Conservation (phyloP, 2,329 filamentous ascomycete species). For the Paecilomyces sp. region DNA sequence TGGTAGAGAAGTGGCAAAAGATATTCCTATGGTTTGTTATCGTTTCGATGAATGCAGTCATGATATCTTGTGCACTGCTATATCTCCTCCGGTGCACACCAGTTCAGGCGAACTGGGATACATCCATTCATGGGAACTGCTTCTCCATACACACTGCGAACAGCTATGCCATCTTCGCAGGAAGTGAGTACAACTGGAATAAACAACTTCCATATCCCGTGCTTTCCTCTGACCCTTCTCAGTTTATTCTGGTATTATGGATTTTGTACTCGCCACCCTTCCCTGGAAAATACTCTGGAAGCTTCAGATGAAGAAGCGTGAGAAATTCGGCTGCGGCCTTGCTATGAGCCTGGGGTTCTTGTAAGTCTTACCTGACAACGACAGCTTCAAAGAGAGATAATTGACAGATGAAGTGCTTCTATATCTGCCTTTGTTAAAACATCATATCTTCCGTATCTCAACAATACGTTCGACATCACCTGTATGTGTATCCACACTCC, state of each 20-base stretch:
- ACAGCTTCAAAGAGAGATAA: not conserved
- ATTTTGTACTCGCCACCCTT: constrained; percentile 19
- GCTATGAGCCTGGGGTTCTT: constrained; percentile 21
- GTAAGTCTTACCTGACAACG: constrained; percentile 6
- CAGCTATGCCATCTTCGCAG: constrained; percentile 12
- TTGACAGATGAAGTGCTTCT: constrained; percentile 9
- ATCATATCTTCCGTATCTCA: constrained; percentile 14
- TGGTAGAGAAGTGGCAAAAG: constrained; percentile 13
- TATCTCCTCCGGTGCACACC: constrained; percentile 15
- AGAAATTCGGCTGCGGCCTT: constrained; percentile 18
- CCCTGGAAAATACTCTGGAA: constrained; percentile 19
- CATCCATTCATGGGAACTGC: constrained; percentile 11
- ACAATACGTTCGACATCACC: constrained; percentile 13
- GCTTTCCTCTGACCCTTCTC: not conserved
- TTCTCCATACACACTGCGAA: constrained; percentile 13
- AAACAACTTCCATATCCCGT: too few relatives aligned
- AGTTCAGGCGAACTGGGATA: constrained; percentile 11
- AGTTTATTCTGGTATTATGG: constrained; percentile 16
- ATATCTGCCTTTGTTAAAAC: constrained; percentile 17
- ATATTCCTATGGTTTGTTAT: constrained; percentile 16
- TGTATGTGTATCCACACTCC: constrained; percentile 6
- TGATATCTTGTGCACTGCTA: constrained; percentile 13
- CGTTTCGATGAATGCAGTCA: constrained; percentile 16
- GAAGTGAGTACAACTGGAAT: constrained; percentile 6
- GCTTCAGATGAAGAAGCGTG: constrained; percentile 18